Base-by-base conservation (phyloP, 345 rosid genomes). In the Ailanthus altissimus region DNA sequence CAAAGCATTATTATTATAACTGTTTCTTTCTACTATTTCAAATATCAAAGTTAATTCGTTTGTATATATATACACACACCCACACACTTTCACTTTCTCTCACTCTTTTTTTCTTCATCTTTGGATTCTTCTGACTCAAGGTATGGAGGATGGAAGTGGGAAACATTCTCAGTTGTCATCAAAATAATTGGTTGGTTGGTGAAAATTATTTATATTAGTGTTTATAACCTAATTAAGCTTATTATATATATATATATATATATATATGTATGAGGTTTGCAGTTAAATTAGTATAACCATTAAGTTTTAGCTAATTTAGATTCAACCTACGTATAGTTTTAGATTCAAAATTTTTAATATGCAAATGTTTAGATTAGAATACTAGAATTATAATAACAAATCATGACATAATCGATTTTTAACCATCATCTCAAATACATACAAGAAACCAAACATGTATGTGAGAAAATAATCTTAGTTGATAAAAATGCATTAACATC, bases 71-170 rank as follows among this genome's bases (percentile, higher is more conserved):
- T 56, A 56, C 25, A n/a, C n/a, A n/a, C n/a, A n/a, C n/a, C n/a
- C n/a, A n/a, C n/a, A n/a, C n/a, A 20, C 9, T 32, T 32, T 32
- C 38, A 67, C 76, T 61, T 61, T 57, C 28, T 38, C 67, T 36
- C 53, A 47, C 78, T 25, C 72, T 51, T 57, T 23, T 36, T 32
- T 16, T 54, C 46, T 26, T 25, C 70, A 77, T 82, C 60, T 82
- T 32, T 73, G 83, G 82, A 84, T 83, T 75, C 87, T 81, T 82
- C 25, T 77, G 56, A 70, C 71, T 77, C 70, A 82, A 86, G 83
- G 67, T 73, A 75, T 5, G 72, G 20, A 62, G 4, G 21, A 63
- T 64, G 73, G 75, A 68, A 74, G 83, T 86, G 87, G 87, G 79
- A 84, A 81, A 77, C 87, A 82, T 85, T 75, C 75, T 81, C 75